Evolutionary conservation across 1,284 basidiomycete species (phyloP).

Genomic region (Amylostereum chailletii): DNA sequence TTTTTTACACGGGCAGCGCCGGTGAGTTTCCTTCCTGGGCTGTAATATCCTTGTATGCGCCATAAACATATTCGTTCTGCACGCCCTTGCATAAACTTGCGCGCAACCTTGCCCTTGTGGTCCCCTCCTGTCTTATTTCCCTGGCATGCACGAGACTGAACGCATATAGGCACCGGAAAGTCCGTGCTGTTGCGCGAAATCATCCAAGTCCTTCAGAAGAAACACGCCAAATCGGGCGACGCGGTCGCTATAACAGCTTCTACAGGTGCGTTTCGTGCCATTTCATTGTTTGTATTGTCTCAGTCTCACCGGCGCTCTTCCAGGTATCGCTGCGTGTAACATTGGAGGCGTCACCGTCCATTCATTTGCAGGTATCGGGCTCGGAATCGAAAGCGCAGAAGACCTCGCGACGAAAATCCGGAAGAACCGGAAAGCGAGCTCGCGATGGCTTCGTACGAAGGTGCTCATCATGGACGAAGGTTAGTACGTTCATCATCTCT

Average conservation of each 20-base stretch:
- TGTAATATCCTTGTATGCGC: constrained; percentile 1
- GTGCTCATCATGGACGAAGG: constrained; percentile 90
- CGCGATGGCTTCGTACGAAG: constrained; percentile 69
- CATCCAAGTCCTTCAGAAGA: constrained; percentile 52
- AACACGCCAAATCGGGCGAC: constrained; percentile 35
- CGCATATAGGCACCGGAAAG: constrained; percentile 75
- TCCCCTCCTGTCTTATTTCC: neutral
- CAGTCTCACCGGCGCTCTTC: constrained; percentile 4
- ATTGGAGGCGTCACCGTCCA: constrained; percentile 88
- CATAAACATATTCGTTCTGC: too few species aligned
- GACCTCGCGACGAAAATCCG: constrained; percentile 53
- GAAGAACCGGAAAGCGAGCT: constrained; percentile 57
- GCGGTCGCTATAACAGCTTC: constrained; percentile 83
- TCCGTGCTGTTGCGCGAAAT: constrained; percentile 86
- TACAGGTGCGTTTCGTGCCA: constrained; percentile 41
- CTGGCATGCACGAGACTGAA: constrained; percentile 11
- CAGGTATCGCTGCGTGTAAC: constrained; percentile 85
- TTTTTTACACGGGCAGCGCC: constrained; percentile 98
- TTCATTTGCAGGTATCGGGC: constrained; percentile 83
- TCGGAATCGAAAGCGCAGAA: constrained; percentile 58
- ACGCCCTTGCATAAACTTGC: too few species aligned
- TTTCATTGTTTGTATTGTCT: neutral
- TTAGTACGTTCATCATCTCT: constrained; percentile 23
- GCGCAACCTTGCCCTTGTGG: neutral
- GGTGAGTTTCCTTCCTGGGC: constrained; percentile 42